phyloP scores from a whole-genome alignment of 108 stramenopile species.

The Nitzschia palea region DNA sequence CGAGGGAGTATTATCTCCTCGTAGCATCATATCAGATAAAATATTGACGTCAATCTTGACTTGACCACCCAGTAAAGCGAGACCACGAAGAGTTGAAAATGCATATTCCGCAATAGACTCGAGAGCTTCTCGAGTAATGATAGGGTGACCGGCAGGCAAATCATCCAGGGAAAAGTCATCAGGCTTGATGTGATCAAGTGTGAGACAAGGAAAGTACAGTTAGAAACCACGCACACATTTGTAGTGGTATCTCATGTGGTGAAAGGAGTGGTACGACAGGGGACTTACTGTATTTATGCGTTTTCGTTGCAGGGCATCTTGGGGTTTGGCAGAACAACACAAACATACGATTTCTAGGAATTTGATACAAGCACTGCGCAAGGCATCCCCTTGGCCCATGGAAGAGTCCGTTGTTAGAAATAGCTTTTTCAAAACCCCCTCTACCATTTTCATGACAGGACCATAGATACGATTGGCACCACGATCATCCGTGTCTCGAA shows the following conservation, averaged over 20 bases:
- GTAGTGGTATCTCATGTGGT: no score
- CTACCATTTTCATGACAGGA: constrained; percentile 88
- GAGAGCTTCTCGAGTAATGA: constrained; percentile 83
- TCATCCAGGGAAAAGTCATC: constrained; percentile 88
- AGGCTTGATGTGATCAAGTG: constrained; percentile 22
- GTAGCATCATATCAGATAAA: constrained; percentile 59
- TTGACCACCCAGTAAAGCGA: constrained; percentile 80
- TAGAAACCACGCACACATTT: no score
- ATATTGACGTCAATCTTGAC: constrained; percentile 77
- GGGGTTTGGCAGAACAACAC: constrained; percentile 75
- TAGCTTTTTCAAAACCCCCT: constrained; percentile 70
- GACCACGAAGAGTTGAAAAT: constrained; percentile 79
- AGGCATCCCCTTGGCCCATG: constrained; percentile 47
- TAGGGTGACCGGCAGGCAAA: constrained; percentile 85
- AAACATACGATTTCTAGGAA: constrained; percentile 87
- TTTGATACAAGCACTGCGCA: constrained; percentile 82
- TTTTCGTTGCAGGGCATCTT: constrained; percentile 49
- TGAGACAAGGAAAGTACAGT: no score
- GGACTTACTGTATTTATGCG: constrained; percentile 39
- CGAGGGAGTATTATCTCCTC: constrained; percentile 50
- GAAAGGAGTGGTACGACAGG: background rate
- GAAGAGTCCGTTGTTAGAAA: constrained; percentile 25
- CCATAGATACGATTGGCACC: constrained; percentile 73
- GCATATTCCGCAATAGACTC: constrained; percentile 87
- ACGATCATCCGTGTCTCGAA: constrained; percentile 78